Evolutionary conservation across 2,329 filamentous ascomycete genomes (phyloP).

Genomic region (Fusarium papillatum): DNA sequence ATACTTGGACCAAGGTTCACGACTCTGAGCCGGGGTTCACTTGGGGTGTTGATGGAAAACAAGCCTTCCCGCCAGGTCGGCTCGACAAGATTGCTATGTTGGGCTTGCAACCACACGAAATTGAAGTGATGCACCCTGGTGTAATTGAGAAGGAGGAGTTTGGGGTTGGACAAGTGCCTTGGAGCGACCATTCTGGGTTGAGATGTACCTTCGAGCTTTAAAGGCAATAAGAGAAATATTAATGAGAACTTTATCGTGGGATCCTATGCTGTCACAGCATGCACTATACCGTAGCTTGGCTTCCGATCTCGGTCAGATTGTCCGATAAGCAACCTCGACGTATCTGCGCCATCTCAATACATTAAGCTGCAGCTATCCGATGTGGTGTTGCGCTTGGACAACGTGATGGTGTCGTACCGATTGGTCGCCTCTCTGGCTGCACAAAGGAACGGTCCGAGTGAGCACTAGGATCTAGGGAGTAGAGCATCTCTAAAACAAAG

Average conservation of each 20-base stretch:
- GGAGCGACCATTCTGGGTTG: constrained; percentile 16
- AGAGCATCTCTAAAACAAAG: neutral
- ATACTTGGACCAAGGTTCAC: constrained; percentile 50
- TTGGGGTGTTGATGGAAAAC: constrained; percentile 52
- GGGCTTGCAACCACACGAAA: constrained; percentile 37
- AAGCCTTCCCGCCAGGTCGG: constrained; percentile 48
- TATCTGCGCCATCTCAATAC: neutral
- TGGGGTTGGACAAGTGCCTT: neutral
- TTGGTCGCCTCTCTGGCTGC: neutral
- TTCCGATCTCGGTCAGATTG: neutral
- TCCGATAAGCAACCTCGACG: neutral
- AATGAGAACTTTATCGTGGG: neutral
- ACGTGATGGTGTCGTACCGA: constrained; percentile 1
- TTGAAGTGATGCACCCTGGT: constrained; percentile 34
- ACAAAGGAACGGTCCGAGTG: neutral
- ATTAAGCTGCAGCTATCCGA: neutral
- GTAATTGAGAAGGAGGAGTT: neutral
- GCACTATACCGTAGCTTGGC: neutral
- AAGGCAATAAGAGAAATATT: neutral
- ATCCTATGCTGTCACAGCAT: neutral
- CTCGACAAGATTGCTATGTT: constrained; percentile 53
- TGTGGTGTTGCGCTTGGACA: neutral
- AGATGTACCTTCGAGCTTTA: constrained; percentile 3
- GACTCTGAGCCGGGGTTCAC: constrained; percentile 50
- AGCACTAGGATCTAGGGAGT: neutral